These are phyloP conservation scores for Paramarasmius palmivorus DNA, from an alignment of 1,284 basidiomycete species.

Conservation along the genomic window DNA sequence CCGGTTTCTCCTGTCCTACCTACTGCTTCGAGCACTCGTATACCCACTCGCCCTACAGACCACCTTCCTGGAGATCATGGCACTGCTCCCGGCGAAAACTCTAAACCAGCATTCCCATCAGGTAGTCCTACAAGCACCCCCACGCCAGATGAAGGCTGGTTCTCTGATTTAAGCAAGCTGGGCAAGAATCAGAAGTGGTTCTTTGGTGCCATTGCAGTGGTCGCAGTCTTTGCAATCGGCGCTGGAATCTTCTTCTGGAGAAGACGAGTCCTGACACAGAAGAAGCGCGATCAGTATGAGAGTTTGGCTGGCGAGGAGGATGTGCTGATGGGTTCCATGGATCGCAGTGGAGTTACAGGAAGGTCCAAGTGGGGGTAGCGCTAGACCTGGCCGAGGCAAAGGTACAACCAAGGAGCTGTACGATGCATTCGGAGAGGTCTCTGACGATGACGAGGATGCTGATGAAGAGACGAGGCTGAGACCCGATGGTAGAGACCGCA, in stretches of 20 bases:
- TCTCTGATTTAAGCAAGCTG: slow-evolving; percentile 78
- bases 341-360: slow-evolving; percentile 31
- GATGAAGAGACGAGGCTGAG: slow-evolving; percentile 66
- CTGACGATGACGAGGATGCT: slow-evolving; percentile 69
- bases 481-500: slow-evolving; percentile 5
- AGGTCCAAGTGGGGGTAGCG: slow-evolving; percentile 24
- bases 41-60: slow-evolving; percentile 83
- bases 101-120: slow-evolving; percentile 61
- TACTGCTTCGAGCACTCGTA: slow-evolving; percentile 45
- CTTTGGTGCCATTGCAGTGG: slow-evolving; percentile 72
- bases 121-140: slow-evolving; percentile 42
- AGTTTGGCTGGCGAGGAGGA: slow-evolving; percentile 71
- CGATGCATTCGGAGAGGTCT: slow-evolving; percentile 88
- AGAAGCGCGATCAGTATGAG: slow-evolving; percentile 60
- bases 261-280: slow-evolving; percentile 47
- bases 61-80: slow-evolving; percentile 88
- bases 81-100: slow-evolving; percentile 64
- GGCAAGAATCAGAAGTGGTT: slow-evolving; percentile 83
- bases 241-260: slow-evolving; percentile 72
- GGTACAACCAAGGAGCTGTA: slow-evolving; percentile 79
- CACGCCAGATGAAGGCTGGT: slow-evolving; percentile 85
- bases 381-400: slow-evolving; percentile 9
- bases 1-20: slow-evolving; percentile 22
- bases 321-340: slow-evolving; percentile 69
- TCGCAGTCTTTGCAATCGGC: slow-evolving; percentile 69